phyloP scores from a whole-genome alignment of 2,329 filamentous ascomycete species.

The Cercospora zeina region DNA sequence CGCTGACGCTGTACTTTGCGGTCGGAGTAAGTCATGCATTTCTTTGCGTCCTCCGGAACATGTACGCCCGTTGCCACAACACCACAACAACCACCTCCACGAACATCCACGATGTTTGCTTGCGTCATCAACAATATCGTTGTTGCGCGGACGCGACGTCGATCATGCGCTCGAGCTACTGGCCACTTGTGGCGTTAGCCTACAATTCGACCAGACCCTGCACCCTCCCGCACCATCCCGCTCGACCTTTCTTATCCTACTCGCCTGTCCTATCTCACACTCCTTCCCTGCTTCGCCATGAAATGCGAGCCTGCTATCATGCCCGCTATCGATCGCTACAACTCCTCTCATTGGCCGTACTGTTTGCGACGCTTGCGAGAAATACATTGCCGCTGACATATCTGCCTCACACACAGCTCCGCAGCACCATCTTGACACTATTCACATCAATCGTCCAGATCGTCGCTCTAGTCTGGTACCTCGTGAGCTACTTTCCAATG shows the following conservation, averaged over 20 bases:
- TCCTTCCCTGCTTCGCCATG: constrained; percentile 13
- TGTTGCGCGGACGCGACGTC: constrained; percentile 28
- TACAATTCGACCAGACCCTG: constrained; percentile 20
- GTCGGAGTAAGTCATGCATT: constrained; percentile 70
- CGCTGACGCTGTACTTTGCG: constrained; percentile 85
- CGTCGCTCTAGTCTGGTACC: constrained; percentile 82
- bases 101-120: constrained; percentile 17
- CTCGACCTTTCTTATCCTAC: constrained; percentile 20
- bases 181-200: constrained; percentile 23
- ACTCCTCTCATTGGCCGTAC: neutral
- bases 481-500: constrained; percentile 98
- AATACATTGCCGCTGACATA: constrained; percentile 15
- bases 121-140: constrained; percentile 29
- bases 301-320: constrained; percentile 4
- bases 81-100: constrained; percentile 20
- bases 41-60: constrained; percentile 17
- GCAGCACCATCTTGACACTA: constrained; percentile 80
- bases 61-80: constrained; percentile 23
- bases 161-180: constrained; percentile 29
- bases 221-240: constrained; percentile 19
- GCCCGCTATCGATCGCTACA: constrained; percentile 10
- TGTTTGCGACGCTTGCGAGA: neutral
- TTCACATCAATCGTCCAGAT: constrained; percentile 82
- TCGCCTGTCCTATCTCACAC: constrained; percentile 25
- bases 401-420: constrained; percentile 59